phyloP scores from a whole-genome alignment of 768 basidiomycete species.

The Suillus subluteus region DNA sequence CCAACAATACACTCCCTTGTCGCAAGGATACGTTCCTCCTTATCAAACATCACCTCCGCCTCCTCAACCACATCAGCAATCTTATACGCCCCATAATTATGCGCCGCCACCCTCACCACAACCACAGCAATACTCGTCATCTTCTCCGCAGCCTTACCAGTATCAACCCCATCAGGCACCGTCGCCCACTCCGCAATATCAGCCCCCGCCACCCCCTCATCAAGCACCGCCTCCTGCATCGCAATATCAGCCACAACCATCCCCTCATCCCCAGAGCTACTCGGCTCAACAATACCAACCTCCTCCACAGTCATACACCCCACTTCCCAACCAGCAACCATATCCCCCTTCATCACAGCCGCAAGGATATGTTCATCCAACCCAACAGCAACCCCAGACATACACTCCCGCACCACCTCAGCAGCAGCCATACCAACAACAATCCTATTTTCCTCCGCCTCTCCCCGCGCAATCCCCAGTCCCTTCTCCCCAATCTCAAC shows the following conservation, averaged over 20 bases:
- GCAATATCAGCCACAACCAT: conserved; percentile 27
- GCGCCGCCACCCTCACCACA: conserved; percentile 14
- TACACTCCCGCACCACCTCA: conserved; percentile 19
- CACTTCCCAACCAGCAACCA: conserved; percentile 17
- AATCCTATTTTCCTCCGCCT: conserved; percentile 22
- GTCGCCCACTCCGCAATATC: conserved; percentile 1
- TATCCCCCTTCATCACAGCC: conserved; percentile 10
- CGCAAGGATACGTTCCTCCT: conserved; percentile 8
- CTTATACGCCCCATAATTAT: conserved; percentile 16
- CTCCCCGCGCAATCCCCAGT: conserved; percentile 19
- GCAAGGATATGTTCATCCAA: conserved; percentile 9
- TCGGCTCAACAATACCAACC: conserved; percentile 20
- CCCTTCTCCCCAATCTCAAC: conserved; percentile 19
- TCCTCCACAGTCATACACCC: conserved; percentile 8
- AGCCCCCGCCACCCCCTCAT: conserved; percentile 30
- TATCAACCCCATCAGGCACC: conserved; percentile 12
- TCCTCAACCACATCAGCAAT: conserved; percentile 20
- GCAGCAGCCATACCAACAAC: conserved; percentile 23
- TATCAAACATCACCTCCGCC: conserved; percentile 5
- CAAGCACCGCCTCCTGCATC: conserved; percentile 15
- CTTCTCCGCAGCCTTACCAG: conserved; percentile 20
- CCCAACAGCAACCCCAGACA: conserved; percentile 21
- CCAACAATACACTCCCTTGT: conserved; percentile 16
- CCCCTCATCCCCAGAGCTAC: conserved; percentile 33
- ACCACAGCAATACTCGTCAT: conserved; percentile 17